Evolutionary conservation across 495 filamentous ascomycete species (phyloP).

Genomic region (Xylaria curta): DNA sequence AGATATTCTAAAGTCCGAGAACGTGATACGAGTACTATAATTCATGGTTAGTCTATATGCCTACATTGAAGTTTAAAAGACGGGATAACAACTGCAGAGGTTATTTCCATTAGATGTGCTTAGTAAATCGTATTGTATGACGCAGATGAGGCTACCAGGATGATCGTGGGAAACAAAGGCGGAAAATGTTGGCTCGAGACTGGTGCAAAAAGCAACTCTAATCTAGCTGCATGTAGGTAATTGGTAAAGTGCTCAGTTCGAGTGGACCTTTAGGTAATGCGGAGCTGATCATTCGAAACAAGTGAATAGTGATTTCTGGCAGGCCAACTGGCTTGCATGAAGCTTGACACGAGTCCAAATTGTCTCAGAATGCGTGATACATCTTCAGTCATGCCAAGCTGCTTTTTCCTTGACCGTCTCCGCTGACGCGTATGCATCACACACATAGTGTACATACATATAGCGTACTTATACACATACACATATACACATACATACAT

Average conservation of each 20-base stretch:
- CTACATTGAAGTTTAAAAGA: not conserved
- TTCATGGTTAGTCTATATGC: not conserved
- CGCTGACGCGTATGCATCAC: constrained; percentile 19
- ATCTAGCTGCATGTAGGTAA: not conserved
- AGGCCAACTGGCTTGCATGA: constrained; percentile 15
- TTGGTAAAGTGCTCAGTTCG: constrained; percentile 11
- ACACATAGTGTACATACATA: not conserved
- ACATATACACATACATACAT: not conserved
- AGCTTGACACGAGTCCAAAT: constrained; percentile 5
- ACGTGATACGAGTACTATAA: not conserved
- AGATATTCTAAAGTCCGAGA: not conserved
- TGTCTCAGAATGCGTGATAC: constrained; percentile 8
- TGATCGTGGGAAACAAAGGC: not conserved
- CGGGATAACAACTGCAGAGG: not conserved
- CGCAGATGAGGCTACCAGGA: not conserved
- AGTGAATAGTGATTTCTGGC: constrained; percentile 7
- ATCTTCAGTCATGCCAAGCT: not conserved
- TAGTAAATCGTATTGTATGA: not conserved
- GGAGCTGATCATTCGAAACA: no score
- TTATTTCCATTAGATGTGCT: not conserved
- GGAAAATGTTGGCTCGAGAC: not conserved
- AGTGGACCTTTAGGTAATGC: not conserved
- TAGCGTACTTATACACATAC: not conserved
- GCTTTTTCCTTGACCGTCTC: constrained; percentile 13
- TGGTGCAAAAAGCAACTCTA: constrained; percentile 9